Percentiles rank a stretch among this genome's conserved stretches.
Evolutionary conservation across 176 grass and related monocot genomes (phyloP).

Genomic region (Eragrostis nindensis): DNA sequence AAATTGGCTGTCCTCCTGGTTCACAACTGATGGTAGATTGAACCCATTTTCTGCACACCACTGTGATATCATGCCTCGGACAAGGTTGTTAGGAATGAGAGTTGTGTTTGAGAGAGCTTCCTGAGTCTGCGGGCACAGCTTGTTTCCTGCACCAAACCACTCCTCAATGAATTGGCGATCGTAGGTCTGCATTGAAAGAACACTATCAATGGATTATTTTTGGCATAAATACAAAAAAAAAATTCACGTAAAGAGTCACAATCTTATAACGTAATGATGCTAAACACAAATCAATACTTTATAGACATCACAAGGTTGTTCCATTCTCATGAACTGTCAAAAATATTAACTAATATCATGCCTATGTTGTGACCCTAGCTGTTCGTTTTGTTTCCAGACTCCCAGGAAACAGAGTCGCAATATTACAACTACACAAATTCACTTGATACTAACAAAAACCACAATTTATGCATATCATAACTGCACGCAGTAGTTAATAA

Average conservation of each 20-base stretch:
- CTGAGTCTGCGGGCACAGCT: conserved; percentile 66
- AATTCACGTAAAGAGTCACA: neutral
- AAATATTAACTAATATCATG: neutral
- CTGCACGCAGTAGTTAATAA: too few species aligned
- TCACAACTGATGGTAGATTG: conserved; percentile 43
- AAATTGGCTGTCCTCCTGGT: conserved; percentile 43
- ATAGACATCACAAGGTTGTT: neutral
- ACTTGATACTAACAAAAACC: neutral
- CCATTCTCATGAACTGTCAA: neutral
- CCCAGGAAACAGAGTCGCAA: neutral
- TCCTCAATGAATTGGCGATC: conserved; percentile 71
- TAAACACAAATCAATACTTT: neutral
- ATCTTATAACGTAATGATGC: neutral
- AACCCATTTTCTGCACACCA: conserved; percentile 68
- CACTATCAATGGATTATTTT: conserved; percentile 18
- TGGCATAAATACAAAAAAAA: neutral
- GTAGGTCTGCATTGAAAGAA: conserved; percentile 68
- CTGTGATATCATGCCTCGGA: conserved; percentile 65
- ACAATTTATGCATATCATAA: neutral
- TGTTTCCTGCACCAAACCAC: conserved; percentile 68
- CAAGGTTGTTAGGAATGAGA: conserved; percentile 65
- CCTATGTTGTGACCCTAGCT: conserved; percentile 9
- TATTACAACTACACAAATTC: neutral
- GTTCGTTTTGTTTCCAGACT: conserved; percentile 15
- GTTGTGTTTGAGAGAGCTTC: conserved; percentile 62